phyloP scores from a whole-genome alignment of 139 green algal species.

The Micromonas commoda region DNA sequence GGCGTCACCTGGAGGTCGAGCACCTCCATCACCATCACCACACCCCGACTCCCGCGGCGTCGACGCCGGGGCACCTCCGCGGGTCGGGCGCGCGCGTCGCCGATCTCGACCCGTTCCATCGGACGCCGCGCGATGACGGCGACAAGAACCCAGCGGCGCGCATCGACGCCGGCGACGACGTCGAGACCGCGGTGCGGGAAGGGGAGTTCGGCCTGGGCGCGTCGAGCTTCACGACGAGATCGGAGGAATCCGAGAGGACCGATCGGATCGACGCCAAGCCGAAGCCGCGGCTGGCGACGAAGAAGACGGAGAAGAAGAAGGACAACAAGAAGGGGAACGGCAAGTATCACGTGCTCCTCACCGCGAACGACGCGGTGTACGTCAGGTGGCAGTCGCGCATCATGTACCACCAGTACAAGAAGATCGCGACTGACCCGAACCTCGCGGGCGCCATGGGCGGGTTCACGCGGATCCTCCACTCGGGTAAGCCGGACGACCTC shows the following conservation, averaged over 20 bases:
- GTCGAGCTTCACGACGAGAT: no score
- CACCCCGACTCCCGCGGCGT: no score
- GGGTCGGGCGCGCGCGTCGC: no score
- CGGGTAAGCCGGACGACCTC: constrained; percentile 73
- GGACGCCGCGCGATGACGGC: not conserved
- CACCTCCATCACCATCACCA: no score
- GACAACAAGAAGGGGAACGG: constrained; percentile 17
- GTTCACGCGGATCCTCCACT: constrained; percentile 93
- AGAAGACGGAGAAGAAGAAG: not conserved
- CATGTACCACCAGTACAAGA: constrained; percentile 57
- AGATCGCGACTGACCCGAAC: constrained; percentile 44
- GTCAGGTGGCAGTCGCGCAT: constrained; percentile 55
- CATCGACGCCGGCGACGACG: no score
- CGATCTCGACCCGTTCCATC: not conserved
- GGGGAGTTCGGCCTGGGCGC: no score
- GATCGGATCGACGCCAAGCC: no score
- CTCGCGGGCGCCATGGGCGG: constrained; percentile 79
- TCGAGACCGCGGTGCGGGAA: no score
- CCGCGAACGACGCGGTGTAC: constrained; percentile 43
- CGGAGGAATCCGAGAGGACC: no score
- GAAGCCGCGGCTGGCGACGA: no score
- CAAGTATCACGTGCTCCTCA: constrained; percentile 41
- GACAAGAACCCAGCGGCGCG: not conserved
- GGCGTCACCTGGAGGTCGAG: no score
- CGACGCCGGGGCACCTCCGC: no score